These are phyloP conservation scores for Fraxinus angustifolia DNA, from an alignment of 305 asterid genomes.

Conservation along the genomic window DNA sequence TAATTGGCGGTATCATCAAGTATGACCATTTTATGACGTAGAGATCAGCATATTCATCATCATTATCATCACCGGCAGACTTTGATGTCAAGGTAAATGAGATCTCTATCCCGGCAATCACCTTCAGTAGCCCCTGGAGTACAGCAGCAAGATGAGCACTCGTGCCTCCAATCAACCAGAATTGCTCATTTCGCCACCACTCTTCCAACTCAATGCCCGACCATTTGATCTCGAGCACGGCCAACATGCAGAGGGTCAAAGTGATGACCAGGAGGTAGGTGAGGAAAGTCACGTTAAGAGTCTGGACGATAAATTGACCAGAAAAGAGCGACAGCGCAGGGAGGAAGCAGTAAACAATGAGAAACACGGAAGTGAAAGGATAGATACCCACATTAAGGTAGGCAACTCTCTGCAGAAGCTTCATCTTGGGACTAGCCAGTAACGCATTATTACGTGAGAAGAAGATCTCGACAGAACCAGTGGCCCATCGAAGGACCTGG, in stretches of 20 bases:
- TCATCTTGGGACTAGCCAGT: background rate
- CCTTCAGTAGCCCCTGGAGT: slow-evolving; percentile 14
- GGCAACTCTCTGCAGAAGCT: background rate
- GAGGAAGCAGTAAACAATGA: background rate
- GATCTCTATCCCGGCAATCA: slow-evolving; percentile 10
- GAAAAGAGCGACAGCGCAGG: background rate
- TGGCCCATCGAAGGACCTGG: background rate
- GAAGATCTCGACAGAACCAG: background rate
- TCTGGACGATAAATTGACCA: background rate
- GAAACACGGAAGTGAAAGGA: background rate
- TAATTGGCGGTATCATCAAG: slow-evolving; percentile 13
- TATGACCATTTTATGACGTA: slow-evolving; percentile 1
- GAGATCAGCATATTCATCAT: slow-evolving; percentile 5
- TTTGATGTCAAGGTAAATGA: slow-evolving; percentile 13
- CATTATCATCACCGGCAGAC: slow-evolving; percentile 5
- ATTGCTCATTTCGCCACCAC: background rate
- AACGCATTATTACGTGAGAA: background rate
- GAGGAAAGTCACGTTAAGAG: background rate
- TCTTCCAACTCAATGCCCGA: background rate
- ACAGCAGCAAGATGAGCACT: slow-evolving; percentile 18
- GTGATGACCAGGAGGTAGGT: background rate
- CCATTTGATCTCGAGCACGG: background rate
- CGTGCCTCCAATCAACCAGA: background rate
- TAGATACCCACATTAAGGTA: background rate
- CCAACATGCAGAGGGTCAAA: background rate